phyloP scores from a whole-genome alignment of 139 green algal genomes.

The Chlorella sp. region DNA sequence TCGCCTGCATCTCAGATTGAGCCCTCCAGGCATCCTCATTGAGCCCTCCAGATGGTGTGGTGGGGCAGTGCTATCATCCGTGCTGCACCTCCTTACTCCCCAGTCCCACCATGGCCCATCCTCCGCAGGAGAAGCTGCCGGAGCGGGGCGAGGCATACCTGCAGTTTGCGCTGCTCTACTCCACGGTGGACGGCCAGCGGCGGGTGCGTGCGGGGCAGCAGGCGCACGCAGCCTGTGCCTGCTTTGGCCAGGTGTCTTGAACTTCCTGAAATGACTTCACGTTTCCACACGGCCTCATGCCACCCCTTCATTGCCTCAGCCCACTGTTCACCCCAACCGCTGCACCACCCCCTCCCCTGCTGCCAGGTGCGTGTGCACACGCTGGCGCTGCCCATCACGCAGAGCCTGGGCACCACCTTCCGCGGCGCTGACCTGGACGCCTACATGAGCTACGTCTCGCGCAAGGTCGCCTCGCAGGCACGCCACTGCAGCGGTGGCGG shows the following conservation, averaged over 20 bases:
- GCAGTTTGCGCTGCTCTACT: constrained; percentile 91
- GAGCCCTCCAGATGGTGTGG: not conserved
- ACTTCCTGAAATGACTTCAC: too few relatives aligned
- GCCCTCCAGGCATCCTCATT: too few relatives aligned
- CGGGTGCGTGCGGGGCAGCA: constrained; percentile 14
- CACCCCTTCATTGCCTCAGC: not conserved
- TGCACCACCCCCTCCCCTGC: not conserved
- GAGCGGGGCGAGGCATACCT: constrained; percentile 62
- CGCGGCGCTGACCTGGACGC: constrained; percentile 86
- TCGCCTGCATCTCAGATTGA: too few relatives aligned
- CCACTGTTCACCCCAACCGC: too few relatives aligned
- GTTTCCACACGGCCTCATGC: not conserved
- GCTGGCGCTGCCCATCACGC: constrained; percentile 76
- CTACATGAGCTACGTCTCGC: constrained; percentile 59
- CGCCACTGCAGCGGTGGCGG: not conserved
- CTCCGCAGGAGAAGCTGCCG: constrained; percentile 54
- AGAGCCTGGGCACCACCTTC: constrained; percentile 73
- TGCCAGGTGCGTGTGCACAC: constrained; percentile 70
- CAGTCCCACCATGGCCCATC: not conserved
- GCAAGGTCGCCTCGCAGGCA: constrained; percentile 34
- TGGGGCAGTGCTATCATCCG: not conserved
- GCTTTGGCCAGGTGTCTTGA: too few relatives aligned
- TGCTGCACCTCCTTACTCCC: not conserved
- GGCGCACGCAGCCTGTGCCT: too few relatives aligned
- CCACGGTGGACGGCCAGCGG: constrained; percentile 59